A percentile compares a stretch with the other conserved stretches of the same genome.
Evolutionary conservation across 352 stramenopile species (phyloP).

Genomic region (Phytophthora chlamydospora): DNA sequence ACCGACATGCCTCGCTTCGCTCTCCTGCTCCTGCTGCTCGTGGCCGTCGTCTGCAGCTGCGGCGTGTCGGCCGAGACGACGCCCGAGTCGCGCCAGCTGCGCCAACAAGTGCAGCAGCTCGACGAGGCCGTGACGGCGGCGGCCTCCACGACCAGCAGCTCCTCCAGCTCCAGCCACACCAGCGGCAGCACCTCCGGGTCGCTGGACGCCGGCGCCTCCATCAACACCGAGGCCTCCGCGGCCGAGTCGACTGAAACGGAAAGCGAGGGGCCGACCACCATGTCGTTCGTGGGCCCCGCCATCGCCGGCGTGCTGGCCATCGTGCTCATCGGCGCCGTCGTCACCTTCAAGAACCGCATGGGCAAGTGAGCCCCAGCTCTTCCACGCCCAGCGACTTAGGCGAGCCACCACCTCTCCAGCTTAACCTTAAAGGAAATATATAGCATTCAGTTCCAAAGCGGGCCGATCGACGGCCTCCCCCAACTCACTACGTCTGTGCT

Average conservation of each 20-base stretch:
- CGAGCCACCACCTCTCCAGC: constrained; percentile 7
- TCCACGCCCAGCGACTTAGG: constrained; percentile 5
- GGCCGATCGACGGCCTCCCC: neutral
- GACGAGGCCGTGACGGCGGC: constrained; percentile 9
- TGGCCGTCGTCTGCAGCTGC: constrained; percentile 23
- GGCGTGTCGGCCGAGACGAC: constrained; percentile 14
- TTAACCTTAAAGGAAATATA: constrained; percentile 35
- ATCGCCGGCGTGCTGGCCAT: constrained; percentile 56
- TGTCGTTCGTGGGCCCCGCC: constrained; percentile 51
- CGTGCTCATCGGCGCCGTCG: constrained; percentile 59
- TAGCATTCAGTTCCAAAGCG: constrained; percentile 16
- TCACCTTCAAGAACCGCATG: constrained; percentile 58
- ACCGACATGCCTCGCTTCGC: constrained; percentile 18
- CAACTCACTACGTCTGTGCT: constrained; percentile 13
- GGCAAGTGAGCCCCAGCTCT: constrained; percentile 18
- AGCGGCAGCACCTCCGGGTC: constrained; percentile 8
- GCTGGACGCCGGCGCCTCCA: constrained; percentile 5
- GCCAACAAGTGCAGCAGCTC: constrained; percentile 9
- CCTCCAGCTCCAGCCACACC: constrained; percentile 7
- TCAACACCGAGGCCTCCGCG: constrained; percentile 15
- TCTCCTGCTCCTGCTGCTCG: constrained; percentile 22
- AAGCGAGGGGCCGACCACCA: constrained; percentile 27
- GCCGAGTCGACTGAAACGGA: constrained; percentile 10
- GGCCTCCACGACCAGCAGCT: neutral
- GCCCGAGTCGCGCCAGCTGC: constrained; percentile 17